These are phyloP conservation scores for Penicillium coffeae DNA, from an alignment of 495 filamentous ascomycete species.

Conservation along the genomic window DNA sequence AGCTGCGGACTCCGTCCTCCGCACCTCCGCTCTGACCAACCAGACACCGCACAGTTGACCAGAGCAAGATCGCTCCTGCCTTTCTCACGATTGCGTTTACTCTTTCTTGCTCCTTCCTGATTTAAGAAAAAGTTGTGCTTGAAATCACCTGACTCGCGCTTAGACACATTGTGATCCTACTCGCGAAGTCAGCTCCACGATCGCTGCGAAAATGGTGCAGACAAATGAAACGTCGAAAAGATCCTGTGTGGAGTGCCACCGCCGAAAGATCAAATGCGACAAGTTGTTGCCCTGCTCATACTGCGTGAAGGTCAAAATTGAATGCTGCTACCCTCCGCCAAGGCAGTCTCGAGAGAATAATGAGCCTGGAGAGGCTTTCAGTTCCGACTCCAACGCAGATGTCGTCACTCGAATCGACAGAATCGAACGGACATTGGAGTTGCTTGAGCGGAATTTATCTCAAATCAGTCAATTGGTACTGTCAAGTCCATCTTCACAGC, in stretches of 20 bases:
- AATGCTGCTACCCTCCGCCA: slow-evolving; percentile 19
- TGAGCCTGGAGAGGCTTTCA: background rate
- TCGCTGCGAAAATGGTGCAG: background rate
- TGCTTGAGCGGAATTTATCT: slow-evolving; percentile 5
- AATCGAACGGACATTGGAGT: slow-evolving; percentile 9
- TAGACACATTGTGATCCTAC: too few species aligned
- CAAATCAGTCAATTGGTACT: slow-evolving; percentile 9
- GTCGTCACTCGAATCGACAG: slow-evolving; percentile 9
- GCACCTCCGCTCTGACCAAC: background rate
- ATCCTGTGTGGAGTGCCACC: slow-evolving; percentile 51
- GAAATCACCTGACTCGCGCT: too few species aligned
- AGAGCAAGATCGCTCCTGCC: too few species aligned
- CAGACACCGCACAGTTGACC: background rate
- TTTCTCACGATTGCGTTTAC: too few species aligned
- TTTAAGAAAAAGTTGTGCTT: too few species aligned
- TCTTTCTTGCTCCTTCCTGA: too few species aligned
- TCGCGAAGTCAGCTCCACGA: too few species aligned
- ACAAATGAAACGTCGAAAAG: background rate
- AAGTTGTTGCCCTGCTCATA: slow-evolving; percentile 44
- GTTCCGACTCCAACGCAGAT: background rate
- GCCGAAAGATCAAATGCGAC: slow-evolving; percentile 55
- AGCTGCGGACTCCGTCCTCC: background rate
- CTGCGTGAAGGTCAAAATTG: slow-evolving; percentile 33
- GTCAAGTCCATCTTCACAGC: background rate
- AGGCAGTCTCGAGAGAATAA: background rate